Evolutionary conservation across 768 basidiomycete species (phyloP).

Genomic region (Rhodotorula diobovata): DNA sequence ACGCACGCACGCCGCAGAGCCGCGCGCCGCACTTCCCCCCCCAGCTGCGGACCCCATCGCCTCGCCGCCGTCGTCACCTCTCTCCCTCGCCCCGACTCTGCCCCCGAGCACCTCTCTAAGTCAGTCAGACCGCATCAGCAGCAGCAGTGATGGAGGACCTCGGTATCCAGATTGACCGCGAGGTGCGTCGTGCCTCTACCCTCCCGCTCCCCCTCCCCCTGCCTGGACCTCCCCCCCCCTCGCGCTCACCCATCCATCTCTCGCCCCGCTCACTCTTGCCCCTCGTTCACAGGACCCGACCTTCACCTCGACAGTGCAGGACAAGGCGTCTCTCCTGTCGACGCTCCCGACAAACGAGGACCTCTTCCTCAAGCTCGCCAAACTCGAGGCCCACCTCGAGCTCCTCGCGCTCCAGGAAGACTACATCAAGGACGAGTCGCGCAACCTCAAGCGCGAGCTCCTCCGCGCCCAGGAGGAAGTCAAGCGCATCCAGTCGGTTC

Average conservation of each 20-base stretch:
- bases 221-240: background rate
- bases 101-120: background rate
- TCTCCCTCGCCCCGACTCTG: background rate
- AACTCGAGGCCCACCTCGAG: conserved; percentile 86
- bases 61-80: background rate
- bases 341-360: conserved; percentile 57
- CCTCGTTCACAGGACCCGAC: conserved; percentile 33
- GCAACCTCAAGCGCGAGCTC: conserved; percentile 93
- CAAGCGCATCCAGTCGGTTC: conserved; percentile 97
- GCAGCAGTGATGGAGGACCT: conserved; percentile 25
- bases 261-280: too few species aligned
- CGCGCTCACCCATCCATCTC: background rate
- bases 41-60: background rate
- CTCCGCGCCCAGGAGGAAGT: conserved; percentile 99
- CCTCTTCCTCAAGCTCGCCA: conserved; percentile 95
- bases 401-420: conserved; percentile 75
- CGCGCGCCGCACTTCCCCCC: too few species aligned
- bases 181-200: conserved; percentile 20
- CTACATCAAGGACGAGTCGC: conserved; percentile 98
- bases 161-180: conserved; percentile 37
- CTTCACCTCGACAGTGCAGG: conserved; percentile 28
- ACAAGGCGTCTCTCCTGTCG: conserved; percentile 27
- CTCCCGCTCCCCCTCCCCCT: background rate
- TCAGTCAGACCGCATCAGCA: background rate
- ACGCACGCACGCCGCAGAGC: background rate